These are phyloP conservation scores for Trichoderma afroharzianum DNA, from an alignment of 2,329 filamentous ascomycete genomes.

Conservation along the genomic window DNA sequence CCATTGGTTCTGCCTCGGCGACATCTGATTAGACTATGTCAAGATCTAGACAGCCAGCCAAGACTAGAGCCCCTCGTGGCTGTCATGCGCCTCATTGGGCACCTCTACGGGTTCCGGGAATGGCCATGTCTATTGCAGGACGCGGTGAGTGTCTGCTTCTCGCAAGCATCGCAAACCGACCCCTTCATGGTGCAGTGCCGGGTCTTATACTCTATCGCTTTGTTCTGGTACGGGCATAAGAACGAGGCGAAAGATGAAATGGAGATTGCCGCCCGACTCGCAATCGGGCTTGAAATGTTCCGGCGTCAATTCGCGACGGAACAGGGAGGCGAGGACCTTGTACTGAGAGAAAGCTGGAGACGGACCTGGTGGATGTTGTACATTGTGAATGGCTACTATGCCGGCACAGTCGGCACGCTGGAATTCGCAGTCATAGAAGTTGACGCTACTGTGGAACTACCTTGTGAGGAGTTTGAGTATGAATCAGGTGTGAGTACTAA, in stretches of 20 bases:
- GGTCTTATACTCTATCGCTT: neutral
- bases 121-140: neutral
- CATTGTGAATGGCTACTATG: neutral
- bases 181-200: neutral
- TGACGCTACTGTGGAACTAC: neutral
- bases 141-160: neutral
- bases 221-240: neutral
- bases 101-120: neutral
- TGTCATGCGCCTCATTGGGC: neutral
- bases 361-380: neutral
- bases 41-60: neutral
- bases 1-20: neutral
- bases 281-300: neutral
- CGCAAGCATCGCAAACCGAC: neutral
- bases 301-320: neutral
- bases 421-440: neutral
- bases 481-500: neutral
- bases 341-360: neutral
- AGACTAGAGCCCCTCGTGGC: neutral
- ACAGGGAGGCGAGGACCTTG: neutral
- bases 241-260: neutral
- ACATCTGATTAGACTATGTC: neutral
- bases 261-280: neutral
- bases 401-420: neutral
- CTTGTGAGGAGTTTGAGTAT: neutral